phyloP scores from a whole-genome alignment of 805 yeast species.

The Brettanomyces custersianus region DNA sequence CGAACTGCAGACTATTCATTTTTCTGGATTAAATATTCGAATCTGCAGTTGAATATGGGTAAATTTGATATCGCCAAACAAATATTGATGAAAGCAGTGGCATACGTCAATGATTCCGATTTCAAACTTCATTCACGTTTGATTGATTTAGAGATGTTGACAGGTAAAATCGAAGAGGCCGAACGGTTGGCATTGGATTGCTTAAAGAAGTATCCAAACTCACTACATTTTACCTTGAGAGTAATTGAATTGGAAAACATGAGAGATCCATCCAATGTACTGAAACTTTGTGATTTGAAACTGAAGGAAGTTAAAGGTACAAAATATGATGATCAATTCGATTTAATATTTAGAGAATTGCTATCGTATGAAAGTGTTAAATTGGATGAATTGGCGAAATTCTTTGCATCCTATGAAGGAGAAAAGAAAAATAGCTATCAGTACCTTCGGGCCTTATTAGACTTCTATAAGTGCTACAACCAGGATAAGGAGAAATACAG shows the following conservation, averaged over 20 bases:
- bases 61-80: conserved; percentile 29
- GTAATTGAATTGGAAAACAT: conserved; percentile 31
- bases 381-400: conserved; percentile 10
- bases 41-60: conserved; percentile 28
- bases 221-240: conserved; percentile 31
- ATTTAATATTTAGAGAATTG: conserved; percentile 28
- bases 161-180: conserved; percentile 30
- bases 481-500: conserved; percentile 8
- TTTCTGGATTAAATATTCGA: conserved; percentile 43
- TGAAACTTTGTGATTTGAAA: conserved; percentile 23
- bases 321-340: conserved; percentile 22
- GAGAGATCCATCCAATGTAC: conserved; percentile 15
- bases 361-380: conserved; percentile 19
- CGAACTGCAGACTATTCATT: conserved; percentile 34
- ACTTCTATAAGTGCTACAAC: conserved; percentile 11
- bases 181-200: conserved; percentile 22
- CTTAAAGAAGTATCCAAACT: conserved; percentile 22
- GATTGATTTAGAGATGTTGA: conserved; percentile 34
- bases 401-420: conserved; percentile 20
- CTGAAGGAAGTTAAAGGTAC: conserved; percentile 16
- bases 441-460: conserved; percentile 20
- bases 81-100: conserved; percentile 29
- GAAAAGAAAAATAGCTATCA: conserved; percentile 10
- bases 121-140: conserved; percentile 30
- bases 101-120: conserved; percentile 19